Percentiles rank a stretch among this genome's conserved stretches.
These are phyloP conservation scores for Lolium rigidum DNA, from an alignment of 176 grass and related monocot genomes.

Conservation along the genomic window DNA sequence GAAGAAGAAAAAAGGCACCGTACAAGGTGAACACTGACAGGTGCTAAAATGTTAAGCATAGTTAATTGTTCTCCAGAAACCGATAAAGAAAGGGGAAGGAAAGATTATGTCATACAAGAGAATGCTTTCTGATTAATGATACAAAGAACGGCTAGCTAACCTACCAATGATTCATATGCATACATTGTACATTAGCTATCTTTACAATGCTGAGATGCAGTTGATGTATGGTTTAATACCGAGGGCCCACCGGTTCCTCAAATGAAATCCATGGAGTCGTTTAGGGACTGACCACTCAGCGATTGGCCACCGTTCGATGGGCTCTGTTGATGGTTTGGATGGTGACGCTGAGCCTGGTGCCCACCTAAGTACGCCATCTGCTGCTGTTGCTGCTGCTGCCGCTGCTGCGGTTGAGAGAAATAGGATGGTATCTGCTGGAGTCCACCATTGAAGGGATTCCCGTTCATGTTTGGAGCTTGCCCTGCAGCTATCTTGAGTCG, in stretches of 20 bases:
- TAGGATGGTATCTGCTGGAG: slow-evolving; percentile 66
- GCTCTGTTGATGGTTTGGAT: slow-evolving; percentile 58
- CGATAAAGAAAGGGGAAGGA: background rate
- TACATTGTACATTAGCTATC: slow-evolving; percentile 65
- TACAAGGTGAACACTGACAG: slow-evolving; percentile 3
- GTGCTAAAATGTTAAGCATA: slow-evolving; percentile 30
- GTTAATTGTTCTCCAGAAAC: slow-evolving; percentile 37
- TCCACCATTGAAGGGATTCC: slow-evolving; percentile 68
- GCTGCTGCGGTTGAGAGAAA: slow-evolving; percentile 48
- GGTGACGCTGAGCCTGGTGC: slow-evolving; percentile 59
- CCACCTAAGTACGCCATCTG: slow-evolving; percentile 64
- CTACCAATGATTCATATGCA: slow-evolving; percentile 54
- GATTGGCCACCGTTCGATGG: slow-evolving; percentile 67
- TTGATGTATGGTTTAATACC: slow-evolving; percentile 40
- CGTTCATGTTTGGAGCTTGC: slow-evolving; percentile 72
- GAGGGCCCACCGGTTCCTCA: slow-evolving; percentile 42
- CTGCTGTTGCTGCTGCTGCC: slow-evolving; percentile 28
- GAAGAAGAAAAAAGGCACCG: background rate
- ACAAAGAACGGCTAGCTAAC: slow-evolving; percentile 57
- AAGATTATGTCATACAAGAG: slow-evolving; percentile 47
- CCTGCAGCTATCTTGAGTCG: slow-evolving; percentile 86
- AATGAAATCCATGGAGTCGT: slow-evolving; percentile 92
- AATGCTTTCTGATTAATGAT: slow-evolving; percentile 51
- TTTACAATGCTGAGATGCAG: slow-evolving; percentile 58
- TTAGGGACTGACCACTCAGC: slow-evolving; percentile 58